Conservation (phyloP, 305 asterid genomes). For the Plantago rigida region DNA sequence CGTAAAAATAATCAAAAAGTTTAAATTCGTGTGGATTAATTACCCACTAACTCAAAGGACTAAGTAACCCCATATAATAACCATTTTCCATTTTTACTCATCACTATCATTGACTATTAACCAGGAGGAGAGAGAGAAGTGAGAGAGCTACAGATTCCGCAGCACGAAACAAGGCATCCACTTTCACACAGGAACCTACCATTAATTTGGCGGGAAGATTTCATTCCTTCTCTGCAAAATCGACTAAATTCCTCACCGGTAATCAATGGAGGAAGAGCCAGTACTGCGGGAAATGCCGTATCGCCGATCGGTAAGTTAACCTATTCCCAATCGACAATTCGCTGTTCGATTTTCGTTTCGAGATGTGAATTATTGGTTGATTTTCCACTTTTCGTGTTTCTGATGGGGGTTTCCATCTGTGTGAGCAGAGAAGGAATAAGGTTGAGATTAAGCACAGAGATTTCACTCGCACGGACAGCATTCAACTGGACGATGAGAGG, state of each 20-base stretch:
- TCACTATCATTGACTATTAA: no score
- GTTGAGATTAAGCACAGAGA: constrained; percentile 44
- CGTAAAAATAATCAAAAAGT: no score
- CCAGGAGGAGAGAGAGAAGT: no score
- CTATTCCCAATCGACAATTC: not conserved
- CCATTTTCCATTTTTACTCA: no score
- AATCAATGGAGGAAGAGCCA: constrained; percentile 63
- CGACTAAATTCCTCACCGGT: constrained; percentile 3
- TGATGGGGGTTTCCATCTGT: not conserved
- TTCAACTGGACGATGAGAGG: constrained; percentile 57
- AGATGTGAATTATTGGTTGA: constrained; percentile 25
- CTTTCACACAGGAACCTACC: no score
- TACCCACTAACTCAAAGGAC: no score
- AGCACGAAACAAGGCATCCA: no score
- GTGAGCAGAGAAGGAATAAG: constrained; percentile 67
- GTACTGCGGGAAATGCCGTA: constrained; percentile 40
- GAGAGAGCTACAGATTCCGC: no score
- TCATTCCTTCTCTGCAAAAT: not conserved
- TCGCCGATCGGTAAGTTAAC: constrained; percentile 69
- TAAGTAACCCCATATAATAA: no score
- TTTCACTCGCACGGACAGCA: constrained; percentile 40
- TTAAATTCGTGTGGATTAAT: no score
- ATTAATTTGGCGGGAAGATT: no score
- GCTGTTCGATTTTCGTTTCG: constrained; percentile 2
- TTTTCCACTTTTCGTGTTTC: constrained; percentile 4